These are phyloP conservation scores for Cyclotella atomus DNA, from an alignment of 108 stramenopile genomes.

Conservation along the genomic window DNA sequence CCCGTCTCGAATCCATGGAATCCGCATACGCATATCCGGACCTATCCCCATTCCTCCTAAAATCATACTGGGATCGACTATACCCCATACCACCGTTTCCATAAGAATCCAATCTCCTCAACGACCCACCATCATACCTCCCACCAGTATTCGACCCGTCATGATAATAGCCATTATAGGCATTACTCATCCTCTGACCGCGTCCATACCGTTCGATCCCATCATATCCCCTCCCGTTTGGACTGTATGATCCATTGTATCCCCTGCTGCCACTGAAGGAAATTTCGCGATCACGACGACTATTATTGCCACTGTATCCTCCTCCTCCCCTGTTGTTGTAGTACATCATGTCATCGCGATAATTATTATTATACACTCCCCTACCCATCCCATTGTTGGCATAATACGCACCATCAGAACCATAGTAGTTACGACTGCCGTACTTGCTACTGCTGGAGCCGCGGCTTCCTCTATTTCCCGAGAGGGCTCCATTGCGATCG, in stretches of 20 bases:
- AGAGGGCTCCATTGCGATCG: constrained; percentile 30
- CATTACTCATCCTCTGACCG: constrained; percentile 3
- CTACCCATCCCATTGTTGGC: neutral
- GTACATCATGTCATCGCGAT: neutral
- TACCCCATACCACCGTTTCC: neutral
- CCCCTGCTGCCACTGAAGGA: constrained; percentile 4
- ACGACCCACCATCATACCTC: constrained; percentile 1
- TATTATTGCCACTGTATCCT: neutral
- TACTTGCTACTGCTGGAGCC: neutral
- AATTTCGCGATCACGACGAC: constrained; percentile 7
- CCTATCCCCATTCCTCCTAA: neutral
- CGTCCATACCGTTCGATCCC: constrained; percentile 4
- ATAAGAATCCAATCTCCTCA: constrained; percentile 5
- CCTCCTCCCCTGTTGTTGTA: neutral
- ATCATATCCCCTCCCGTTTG: constrained; percentile 13
- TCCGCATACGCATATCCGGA: constrained; percentile 11
- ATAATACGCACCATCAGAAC: constrained; percentile 1
- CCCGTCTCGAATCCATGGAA: neutral
- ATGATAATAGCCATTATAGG: constrained; percentile 8
- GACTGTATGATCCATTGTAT: constrained; percentile 5
- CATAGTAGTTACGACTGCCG: constrained; percentile 6
- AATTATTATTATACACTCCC: constrained; percentile 7
- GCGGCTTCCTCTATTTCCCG: constrained; percentile 14
- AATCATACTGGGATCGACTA: constrained; percentile 10
- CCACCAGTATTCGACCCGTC: too few relatives aligned